Base-by-base conservation (phyloP, 2,329 filamentous ascomycete species). In the Penicillium sp. region DNA sequence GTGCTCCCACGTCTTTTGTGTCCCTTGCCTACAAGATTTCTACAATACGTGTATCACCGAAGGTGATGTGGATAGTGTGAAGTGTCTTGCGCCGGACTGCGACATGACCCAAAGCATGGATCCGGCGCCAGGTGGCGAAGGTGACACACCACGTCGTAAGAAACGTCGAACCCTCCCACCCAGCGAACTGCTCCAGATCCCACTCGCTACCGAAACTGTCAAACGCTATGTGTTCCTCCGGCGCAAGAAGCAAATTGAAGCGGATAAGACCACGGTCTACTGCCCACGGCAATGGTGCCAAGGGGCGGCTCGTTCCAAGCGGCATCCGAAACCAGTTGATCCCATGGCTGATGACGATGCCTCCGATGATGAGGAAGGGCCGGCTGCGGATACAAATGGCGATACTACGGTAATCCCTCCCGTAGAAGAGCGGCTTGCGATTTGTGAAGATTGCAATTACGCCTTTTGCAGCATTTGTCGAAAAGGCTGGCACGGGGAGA, bases 281-380 rank as follows among this genome's bases (percentile, higher is more conserved):
- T 99, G 94, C 67, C 94, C 94, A 0, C 85, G 94, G 8, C 82
- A 87, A 52, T 97, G 92, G 91, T 99, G 94, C 71, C 90, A 94
- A 72, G 92, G 91, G 5, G 90, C 92, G 2, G 92, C 92, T 23
- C 84, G 86, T 42, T 91, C 88, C 19, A 89, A 87, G 68, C 86
- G 83, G 64, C 86, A 90, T 72, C 87, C 82, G 55, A 91, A 90
- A 67, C 88, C 87, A 4, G 73, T 80, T n/a, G 87, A 87, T 4
- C 77, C 88, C 1, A 82, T 89, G 56, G 79, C 85, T 19, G 77
- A 79, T 16, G 83, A 67, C 31, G 68, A 71, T 21, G 60, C 58
- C 13, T 86, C 85, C 0, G 82, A 85, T 42, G 78, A 79, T 3
- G 78, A 79, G 51, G 79, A 81, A 9, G 74, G 76, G 1, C 72